Evolutionary conservation across 305 asterid species (phyloP).

Genomic region (Fraxinus floribunda): DNA sequence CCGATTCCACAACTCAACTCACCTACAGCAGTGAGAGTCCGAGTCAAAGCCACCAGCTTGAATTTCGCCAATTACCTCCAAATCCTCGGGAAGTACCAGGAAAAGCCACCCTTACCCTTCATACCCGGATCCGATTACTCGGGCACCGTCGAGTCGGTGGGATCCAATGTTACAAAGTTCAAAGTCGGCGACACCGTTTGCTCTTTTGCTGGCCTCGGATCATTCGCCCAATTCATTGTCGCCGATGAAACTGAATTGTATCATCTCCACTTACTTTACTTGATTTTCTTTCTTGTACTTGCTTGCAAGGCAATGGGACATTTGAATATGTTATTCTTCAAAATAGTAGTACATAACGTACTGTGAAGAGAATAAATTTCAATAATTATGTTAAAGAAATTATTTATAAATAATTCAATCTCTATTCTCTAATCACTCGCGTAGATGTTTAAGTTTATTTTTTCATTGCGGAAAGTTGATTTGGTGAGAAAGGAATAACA

Average conservation of each 20-base stretch:
- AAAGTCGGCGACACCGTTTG: constrained; percentile 76
- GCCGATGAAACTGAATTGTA: constrained; percentile 74
- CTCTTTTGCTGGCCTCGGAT: constrained; percentile 69
- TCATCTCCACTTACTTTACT: background rate
- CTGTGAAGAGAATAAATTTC: background rate
- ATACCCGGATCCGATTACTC: constrained; percentile 96
- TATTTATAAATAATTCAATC: background rate
- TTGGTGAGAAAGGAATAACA: background rate
- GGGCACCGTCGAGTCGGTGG: constrained; percentile 75
- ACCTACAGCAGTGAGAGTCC: constrained; percentile 61
- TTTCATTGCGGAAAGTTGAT: background rate
- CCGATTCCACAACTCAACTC: constrained; percentile 65
- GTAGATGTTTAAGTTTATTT: background rate
- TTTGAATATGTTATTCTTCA: background rate
- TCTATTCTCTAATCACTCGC: background rate
- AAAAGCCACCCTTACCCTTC: constrained; percentile 74
- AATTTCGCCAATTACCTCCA: constrained; percentile 90
- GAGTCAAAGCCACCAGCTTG: constrained; percentile 77
- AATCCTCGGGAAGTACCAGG: constrained; percentile 83
- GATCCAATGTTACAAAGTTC: constrained; percentile 67
- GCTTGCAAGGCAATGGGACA: background rate
- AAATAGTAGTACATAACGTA: background rate
- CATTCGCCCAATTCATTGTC: constrained; percentile 83
- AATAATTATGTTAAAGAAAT: background rate
- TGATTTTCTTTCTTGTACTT: background rate